Evolutionary conservation across 1,284 basidiomycete species (phyloP).

Genomic region (Coniferiporia sulphurascens): DNA sequence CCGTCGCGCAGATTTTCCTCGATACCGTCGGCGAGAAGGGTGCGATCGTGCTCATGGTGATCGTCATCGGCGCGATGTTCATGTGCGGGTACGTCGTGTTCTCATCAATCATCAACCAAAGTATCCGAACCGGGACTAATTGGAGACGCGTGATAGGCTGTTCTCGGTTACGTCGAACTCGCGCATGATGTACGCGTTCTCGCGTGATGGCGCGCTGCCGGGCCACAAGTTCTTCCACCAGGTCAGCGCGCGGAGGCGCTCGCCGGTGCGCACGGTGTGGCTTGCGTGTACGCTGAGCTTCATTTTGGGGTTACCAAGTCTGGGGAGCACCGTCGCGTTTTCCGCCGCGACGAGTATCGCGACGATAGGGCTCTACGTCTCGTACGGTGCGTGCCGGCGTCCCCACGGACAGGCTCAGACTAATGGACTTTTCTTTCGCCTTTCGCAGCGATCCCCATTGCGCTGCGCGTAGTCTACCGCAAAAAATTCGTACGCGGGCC

Average conservation of each 20-base stretch:
- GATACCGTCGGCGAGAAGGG: constrained; percentile 69
- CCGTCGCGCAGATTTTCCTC: constrained; percentile 71
- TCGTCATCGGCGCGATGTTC: constrained; percentile 68
- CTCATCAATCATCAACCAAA: not conserved
- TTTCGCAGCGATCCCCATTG: constrained; percentile 56
- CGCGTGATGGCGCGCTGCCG: constrained; percentile 66
- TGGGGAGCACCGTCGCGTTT: constrained; percentile 69
- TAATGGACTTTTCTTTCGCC: constrained; percentile 2
- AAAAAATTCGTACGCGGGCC: constrained; percentile 61
- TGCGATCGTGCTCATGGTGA: constrained; percentile 69
- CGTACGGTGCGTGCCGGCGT: constrained; percentile 43
- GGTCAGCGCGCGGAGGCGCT: constrained; percentile 52
- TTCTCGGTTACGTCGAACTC: constrained; percentile 76
- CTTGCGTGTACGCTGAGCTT: constrained; percentile 75
- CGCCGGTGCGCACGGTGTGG: constrained; percentile 75
- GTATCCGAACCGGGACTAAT: not conserved
- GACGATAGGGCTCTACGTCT: constrained; percentile 73
- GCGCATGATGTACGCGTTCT: constrained; percentile 77
- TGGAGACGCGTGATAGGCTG: constrained; percentile 33
- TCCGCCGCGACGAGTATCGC: constrained; percentile 72
- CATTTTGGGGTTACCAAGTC: constrained; percentile 63
- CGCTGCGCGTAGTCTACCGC: constrained; percentile 56
- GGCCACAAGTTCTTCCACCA: constrained; percentile 62
- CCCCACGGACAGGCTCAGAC: not conserved
- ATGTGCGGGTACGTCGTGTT: constrained; percentile 48